These are phyloP conservation scores for Leccinum insolens DNA, from an alignment of 1,284 basidiomycete species.

Conservation along the genomic window DNA sequence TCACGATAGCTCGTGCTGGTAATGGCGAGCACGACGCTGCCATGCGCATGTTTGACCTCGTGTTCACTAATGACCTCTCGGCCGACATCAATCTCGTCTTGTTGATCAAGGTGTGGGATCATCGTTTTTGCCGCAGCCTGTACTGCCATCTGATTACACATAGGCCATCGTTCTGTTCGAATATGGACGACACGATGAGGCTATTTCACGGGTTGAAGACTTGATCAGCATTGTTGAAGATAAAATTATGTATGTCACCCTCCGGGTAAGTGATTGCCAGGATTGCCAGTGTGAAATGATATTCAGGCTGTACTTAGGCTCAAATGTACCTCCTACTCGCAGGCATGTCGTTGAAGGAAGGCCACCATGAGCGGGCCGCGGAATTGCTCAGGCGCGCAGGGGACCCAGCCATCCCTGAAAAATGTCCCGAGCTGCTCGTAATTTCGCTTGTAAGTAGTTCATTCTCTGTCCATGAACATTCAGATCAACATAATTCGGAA, in stretches of 20 bases:
- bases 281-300: background rate
- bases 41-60: too few species aligned
- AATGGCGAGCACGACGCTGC: too few species aligned
- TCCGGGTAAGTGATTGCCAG: background rate
- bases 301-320: background rate
- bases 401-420: background rate
- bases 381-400: background rate
- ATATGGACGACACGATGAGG: background rate
- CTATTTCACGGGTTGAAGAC: background rate
- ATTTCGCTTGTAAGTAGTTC: conserved; percentile 1
- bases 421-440: background rate
- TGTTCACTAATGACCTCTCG: too few species aligned
- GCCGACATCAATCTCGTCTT: background rate
- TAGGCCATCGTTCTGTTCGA: conserved; percentile 12
- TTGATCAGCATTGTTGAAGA: conserved; percentile 2
- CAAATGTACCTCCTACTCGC: conserved; percentile 1
- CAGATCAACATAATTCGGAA: background rate
- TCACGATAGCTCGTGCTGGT: too few species aligned
- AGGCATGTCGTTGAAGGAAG: background rate
- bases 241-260: background rate
- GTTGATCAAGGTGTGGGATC: conserved; percentile 6
- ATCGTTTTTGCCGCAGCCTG: too few species aligned
- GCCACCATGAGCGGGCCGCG: background rate
- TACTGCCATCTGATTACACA: background rate
- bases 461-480: fast-evolving